Evolutionary conservation across 305 asterid genomes (phyloP).

Genomic region (Plantago rigida): DNA sequence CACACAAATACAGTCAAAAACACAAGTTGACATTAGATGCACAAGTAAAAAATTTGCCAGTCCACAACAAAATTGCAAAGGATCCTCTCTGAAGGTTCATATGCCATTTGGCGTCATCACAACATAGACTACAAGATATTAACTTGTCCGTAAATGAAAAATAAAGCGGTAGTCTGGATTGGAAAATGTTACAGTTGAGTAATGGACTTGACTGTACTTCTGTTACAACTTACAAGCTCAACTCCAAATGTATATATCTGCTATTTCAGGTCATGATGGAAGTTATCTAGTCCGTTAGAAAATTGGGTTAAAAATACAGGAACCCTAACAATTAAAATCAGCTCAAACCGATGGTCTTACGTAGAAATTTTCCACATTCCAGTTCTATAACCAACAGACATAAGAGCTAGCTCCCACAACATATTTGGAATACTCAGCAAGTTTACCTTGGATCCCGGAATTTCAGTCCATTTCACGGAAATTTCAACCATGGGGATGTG

Average conservation of each 20-base stretch:
- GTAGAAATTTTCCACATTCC: conserved; percentile 74
- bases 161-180: neutral
- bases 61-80: no score
- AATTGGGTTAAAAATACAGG: neutral
- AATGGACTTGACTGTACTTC: neutral
- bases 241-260: neutral
- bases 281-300: neutral
- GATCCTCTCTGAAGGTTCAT: no score
- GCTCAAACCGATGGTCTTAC: conserved; percentile 26
- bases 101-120: no score
- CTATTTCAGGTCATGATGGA: neutral
- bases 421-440: conserved; percentile 77
- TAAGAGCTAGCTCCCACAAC: conserved; percentile 90
- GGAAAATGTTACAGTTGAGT: conserved; percentile 1
- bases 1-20: no score
- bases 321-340: conserved; percentile 4
- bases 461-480: conserved; percentile 82
- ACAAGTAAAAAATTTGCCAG: no score
- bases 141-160: neutral
- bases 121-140: no score
- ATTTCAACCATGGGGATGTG: conserved; percentile 70
- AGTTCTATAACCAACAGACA: conserved; percentile 78
- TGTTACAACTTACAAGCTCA: neutral
- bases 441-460: conserved; percentile 88
- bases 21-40: no score